Evolutionary conservation across 148 eudicot species (phyloP), one percentile per base, ranked within the genome.

Genomic region (Rhododendron simsii): DNA sequence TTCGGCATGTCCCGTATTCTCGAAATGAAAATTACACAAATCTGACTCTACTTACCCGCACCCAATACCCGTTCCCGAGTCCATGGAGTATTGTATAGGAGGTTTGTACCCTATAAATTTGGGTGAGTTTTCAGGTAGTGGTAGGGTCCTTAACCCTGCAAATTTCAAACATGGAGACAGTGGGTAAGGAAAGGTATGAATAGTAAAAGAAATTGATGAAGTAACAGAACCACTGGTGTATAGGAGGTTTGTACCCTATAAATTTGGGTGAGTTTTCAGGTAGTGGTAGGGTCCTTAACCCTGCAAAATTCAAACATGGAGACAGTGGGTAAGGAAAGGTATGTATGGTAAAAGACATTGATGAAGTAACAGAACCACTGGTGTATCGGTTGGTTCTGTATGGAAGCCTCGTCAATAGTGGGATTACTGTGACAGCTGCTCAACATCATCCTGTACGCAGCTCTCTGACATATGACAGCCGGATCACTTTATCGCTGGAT

Each of bases 121-220:
- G 63, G 85, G 61, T 74, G 16, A 47, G 59, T 69, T 71, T 41
- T 26, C 47, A 73, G 80, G 85, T 1, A 47, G 47, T 74, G 86
- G 80, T 84, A 74, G 86, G 86, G 86, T 73, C 86, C 86, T 35
- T 13, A 50, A 28, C 45, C 78, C 63, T 75, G n/a, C 45, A 84
- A 84, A 84, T 28, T 47, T 37, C 16, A 69, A 53, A 28, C 18
- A 15, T 41, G 21, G 55, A 48, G 78, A 83, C 59, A 44, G 57
- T 41, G 37, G 77, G 77, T 3, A 28, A 83, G 85, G 26, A 44
- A 83, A 69, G 74, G 37, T 63, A 44, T 11, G 77, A 4, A 7
- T 4, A 65, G 82, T 65, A 83, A 83, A n/a, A 15, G 21, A 67
- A 67, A 39, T 67, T 78, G 21, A 44, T 9, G 28, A 71, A 84